Conservation (phyloP, 2,329 filamentous ascomycete genomes). For the Daldinia sp. region DNA sequence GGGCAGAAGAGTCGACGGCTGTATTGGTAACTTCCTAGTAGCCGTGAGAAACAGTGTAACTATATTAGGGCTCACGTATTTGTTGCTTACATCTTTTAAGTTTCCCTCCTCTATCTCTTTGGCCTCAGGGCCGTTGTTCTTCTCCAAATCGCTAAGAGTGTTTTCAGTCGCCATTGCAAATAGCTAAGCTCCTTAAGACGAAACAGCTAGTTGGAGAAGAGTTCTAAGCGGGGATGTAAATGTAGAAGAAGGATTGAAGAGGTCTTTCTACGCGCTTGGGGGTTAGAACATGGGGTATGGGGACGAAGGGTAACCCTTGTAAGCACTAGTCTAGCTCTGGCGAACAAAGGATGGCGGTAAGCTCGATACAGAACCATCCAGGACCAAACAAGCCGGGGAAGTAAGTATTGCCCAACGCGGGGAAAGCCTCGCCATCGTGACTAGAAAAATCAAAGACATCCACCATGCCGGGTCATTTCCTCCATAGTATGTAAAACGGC, state of each 20-base stretch:
- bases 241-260: constrained; percentile 23
- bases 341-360: constrained; percentile 29
- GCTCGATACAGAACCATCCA: constrained; percentile 12
- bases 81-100: constrained; percentile 37
- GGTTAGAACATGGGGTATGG: constrained; percentile 9
- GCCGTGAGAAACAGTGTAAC: constrained; percentile 18
- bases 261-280: constrained; percentile 9
- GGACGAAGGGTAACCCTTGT: constrained; percentile 28
- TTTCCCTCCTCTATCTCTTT: constrained; percentile 42
- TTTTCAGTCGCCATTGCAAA: constrained; percentile 44
- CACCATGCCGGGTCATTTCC: not conserved
- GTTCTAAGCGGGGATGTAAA: constrained; percentile 14
- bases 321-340: constrained; percentile 12
- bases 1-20: constrained; percentile 25
- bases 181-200: constrained; percentile 13
- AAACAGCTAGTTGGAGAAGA: constrained; percentile 8
- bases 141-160: constrained; percentile 44
- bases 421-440: constrained; percentile 38
- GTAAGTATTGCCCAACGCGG: constrained; percentile 31
- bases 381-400: constrained; percentile 10
- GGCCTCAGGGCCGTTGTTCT: constrained; percentile 38
- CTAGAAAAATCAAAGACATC: constrained; percentile 23
- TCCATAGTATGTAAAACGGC: not conserved
- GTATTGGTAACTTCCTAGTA: constrained; percentile 23
- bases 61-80: not conserved